Evolutionary conservation across 805 yeast genomes (phyloP).

Genomic region (Candida bentonensis): DNA sequence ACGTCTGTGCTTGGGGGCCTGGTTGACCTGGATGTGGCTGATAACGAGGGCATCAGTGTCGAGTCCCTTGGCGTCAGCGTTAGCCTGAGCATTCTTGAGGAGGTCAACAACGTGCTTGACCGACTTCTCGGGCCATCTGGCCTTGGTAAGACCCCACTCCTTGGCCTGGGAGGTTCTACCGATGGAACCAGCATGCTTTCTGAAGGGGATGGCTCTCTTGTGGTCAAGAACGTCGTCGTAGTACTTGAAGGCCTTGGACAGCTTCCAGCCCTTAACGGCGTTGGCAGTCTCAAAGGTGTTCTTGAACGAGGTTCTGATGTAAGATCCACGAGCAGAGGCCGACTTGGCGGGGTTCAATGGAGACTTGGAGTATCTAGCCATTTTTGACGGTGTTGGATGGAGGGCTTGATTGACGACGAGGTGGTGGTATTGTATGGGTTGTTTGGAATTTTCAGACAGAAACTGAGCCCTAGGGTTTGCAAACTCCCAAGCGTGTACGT

Average conservation of each 20-base stretch:
- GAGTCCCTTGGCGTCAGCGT: constrained; percentile 98
- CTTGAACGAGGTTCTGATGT: constrained; percentile 98
- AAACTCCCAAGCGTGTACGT: not conserved
- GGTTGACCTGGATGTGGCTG: constrained; percentile 99
- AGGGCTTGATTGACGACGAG: not conserved
- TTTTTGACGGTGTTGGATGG: constrained; percentile 25
- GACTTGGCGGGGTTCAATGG: constrained; percentile 99
- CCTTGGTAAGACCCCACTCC: constrained; percentile 99
- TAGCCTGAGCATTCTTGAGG: constrained; percentile 94
- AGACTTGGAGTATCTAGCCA: constrained; percentile 99
- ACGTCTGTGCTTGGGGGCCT: constrained; percentile 99
- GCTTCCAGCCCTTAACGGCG: constrained; percentile 97
- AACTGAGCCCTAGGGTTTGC: not conserved
- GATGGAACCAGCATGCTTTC: constrained; percentile 90
- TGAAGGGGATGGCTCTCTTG: constrained; percentile 99
- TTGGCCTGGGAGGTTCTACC: constrained; percentile 99
- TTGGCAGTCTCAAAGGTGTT: constrained; percentile 99
- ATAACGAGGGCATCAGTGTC: constrained; percentile 87
- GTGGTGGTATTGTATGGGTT: constrained; percentile 3
- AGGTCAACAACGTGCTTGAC: constrained; percentile 91
- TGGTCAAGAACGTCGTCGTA: constrained; percentile 92
- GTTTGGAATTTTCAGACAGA: not conserved
- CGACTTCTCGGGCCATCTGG: constrained; percentile 99
- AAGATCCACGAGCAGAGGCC: constrained; percentile 98
- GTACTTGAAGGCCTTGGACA: constrained; percentile 90